Percentiles rank a stretch among this genome's conserved stretches.
Conservation (phyloP, 805 yeast species). For the Wickerhamiella slavikovae region DNA sequence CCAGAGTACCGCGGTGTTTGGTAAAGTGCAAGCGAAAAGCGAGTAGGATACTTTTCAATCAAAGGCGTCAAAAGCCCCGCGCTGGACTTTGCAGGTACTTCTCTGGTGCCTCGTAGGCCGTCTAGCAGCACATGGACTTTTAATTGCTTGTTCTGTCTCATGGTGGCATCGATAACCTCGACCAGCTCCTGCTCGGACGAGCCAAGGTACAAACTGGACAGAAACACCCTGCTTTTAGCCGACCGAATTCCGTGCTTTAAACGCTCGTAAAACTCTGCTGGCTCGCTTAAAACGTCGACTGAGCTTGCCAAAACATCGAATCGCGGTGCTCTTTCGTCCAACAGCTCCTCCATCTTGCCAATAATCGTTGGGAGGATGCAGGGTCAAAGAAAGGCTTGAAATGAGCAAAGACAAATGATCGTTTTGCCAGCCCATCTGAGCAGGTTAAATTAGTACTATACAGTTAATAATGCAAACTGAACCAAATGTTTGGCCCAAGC, state of each 20-base stretch:
- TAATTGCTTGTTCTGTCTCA: slow-evolving; percentile 36
- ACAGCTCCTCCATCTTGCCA: not conserved
- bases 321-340: slow-evolving; percentile 8
- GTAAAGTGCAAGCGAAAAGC: slow-evolving; percentile 68
- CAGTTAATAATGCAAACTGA: too few relatives aligned
- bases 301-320: slow-evolving; percentile 8
- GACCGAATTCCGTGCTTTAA: slow-evolving; percentile 36
- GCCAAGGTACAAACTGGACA: slow-evolving; percentile 77
- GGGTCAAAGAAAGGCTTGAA: too few relatives aligned
- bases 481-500: too few relatives aligned
- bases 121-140: slow-evolving; percentile 61
- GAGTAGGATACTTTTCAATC: slow-evolving; percentile 32
- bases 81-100: slow-evolving; percentile 55
- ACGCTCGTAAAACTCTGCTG: slow-evolving; percentile 48
- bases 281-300: slow-evolving; percentile 18
- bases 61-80: slow-evolving; percentile 55
- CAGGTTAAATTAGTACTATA: too few relatives aligned
- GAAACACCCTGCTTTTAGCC: slow-evolving; percentile 50
- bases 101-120: slow-evolving; percentile 83
- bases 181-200: slow-evolving; percentile 60
- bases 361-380: too few relatives aligned
- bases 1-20: slow-evolving; percentile 77
- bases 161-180: slow-evolving; percentile 36
- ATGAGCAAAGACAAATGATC: too few relatives aligned
- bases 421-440: too few relatives aligned